Percentiles rank a stretch among this genome's conserved stretches.
phyloP scores from a whole-genome alignment of 2,329 filamentous ascomycete genomes.

The Capronia epimyces region DNA sequence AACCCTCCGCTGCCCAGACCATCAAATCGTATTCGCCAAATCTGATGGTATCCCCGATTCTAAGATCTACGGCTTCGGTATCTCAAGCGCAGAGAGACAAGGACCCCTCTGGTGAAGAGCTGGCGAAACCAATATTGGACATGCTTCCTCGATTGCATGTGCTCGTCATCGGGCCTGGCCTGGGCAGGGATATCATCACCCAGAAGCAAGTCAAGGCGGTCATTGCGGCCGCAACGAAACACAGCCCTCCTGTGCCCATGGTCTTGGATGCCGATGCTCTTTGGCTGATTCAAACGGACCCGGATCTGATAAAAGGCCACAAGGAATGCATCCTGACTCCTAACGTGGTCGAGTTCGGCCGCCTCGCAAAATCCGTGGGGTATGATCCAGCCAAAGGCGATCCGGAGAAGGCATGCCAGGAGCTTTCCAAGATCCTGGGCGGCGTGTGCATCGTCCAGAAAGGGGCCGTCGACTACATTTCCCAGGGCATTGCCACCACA shows the following conservation, averaged over 20 bases:
- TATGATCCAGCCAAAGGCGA: constrained; percentile 46
- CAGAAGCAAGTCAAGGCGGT: constrained; percentile 77
- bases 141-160: constrained; percentile 86
- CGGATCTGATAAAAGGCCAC: constrained; percentile 74
- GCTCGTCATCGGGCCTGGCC: constrained; percentile 83
- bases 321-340: constrained; percentile 82
- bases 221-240: constrained; percentile 68
- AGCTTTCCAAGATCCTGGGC: constrained; percentile 68
- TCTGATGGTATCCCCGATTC: constrained; percentile 95
- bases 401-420: constrained; percentile 53
- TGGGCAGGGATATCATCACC: constrained; percentile 85
- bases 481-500: constrained; percentile 69
- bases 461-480: constrained; percentile 74
- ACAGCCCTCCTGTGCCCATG: constrained; percentile 60
- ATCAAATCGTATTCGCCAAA: constrained; percentile 98
- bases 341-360: constrained; percentile 86
- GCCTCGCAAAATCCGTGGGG: constrained; percentile 69
- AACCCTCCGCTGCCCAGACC: constrained; percentile 73
- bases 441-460: constrained; percentile 92
- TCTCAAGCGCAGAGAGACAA: constrained; percentile 46
- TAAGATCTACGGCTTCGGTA: constrained; percentile 65
- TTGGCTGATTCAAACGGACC: constrained; percentile 67
- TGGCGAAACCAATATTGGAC: constrained; percentile 65
- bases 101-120: constrained; percentile 53
- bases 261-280: constrained; percentile 91